Conservation (phyloP, 1,139 yeast genomes). For the Zygoascus sp. region DNA sequence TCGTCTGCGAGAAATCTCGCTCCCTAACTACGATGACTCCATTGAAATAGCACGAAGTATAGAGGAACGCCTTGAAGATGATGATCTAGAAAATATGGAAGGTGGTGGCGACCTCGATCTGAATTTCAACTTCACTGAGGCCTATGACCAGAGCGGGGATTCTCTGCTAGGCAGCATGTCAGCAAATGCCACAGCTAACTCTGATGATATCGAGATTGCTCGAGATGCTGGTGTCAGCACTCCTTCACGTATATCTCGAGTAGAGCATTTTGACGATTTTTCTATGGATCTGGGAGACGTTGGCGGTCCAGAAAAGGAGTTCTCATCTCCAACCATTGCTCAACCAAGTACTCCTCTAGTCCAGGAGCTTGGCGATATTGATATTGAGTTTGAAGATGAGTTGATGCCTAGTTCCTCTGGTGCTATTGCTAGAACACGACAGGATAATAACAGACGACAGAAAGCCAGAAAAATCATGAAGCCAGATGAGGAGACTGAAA, state of each 20-base stretch:
- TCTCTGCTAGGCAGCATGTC: neutral
- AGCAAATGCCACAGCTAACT: neutral
- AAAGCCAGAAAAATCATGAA: conserved; percentile 6
- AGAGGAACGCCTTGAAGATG: conserved; percentile 20
- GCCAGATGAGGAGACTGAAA: conserved; percentile 10
- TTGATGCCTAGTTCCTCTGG: conserved; percentile 10
- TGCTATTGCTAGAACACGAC: conserved; percentile 1
- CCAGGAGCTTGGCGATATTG: neutral
- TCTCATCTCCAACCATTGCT: neutral
- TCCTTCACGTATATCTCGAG: conserved; percentile 2
- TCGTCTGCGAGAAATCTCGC: conserved; percentile 16
- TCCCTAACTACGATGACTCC: conserved; percentile 28
- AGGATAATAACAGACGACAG: neutral
- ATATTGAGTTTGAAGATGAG: neutral
- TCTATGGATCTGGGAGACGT: conserved; percentile 2
- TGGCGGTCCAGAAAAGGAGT: neutral
- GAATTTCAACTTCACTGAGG: conserved; percentile 19
- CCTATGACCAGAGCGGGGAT: conserved; percentile 11
- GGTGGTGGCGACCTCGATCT: conserved; percentile 45
- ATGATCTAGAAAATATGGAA: conserved; percentile 17
- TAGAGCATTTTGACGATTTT: conserved; percentile 9
- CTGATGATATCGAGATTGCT: conserved; percentile 14
- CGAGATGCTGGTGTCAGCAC: conserved; percentile 11
- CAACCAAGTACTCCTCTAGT: conserved; percentile 7
- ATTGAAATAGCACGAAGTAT: conserved; percentile 50